Base-by-base conservation (phyloP, 495 filamentous ascomycete species). In the Alectoria sarmentosa region DNA sequence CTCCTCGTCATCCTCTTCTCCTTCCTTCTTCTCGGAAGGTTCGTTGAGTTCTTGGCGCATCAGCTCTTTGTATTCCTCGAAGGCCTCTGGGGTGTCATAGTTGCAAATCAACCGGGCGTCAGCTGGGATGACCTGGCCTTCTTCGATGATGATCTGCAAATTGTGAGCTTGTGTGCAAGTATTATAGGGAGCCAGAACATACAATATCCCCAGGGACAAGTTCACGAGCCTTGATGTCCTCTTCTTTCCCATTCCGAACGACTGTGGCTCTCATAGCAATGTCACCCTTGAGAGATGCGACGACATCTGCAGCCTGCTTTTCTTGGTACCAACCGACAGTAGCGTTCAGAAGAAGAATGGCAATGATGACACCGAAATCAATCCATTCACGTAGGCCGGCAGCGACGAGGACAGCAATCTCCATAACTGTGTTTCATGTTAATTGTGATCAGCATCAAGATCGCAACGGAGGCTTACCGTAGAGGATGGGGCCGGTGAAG, bases 311-410 rank as follows among this genome's bases (percentile, higher is more conserved):
- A 66, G 89, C 89, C 77, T 90, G 88, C 78, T 90, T 91, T 75
- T 92, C 89, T 75, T 92, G 89, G 75, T 91, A 92, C 84, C 88
- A 92, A 78, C 89, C 89, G 73, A 91, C 89, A 61, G 80, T 72
- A 64, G 89, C 89, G 78, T 92, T 92, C 64, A 92, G 86, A 67
- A 86, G 77, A 37, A 92, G 74, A 68, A 92, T 91, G 73, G 86
- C 89, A 64, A 89, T 86, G 74, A 92, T 92, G 69, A 92, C 88
- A 79, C 89, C 89, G 62, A 91, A 88, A 73, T 92, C 89, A 65
- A 92, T 82, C 87, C 87, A 92, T 73, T 90, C 89, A 72, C 83
- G 83, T 66, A 92, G 84, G 83, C 88, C 89, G 71, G 88, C 87
- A 73, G 89, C 87, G 66, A 92, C 76, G 34, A 90, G 74, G 68